Evolutionary conservation across 306 rosid genomes (phyloP), one percentile per base, ranked within the genome.

Genomic region (Sicyos edulis): DNA sequence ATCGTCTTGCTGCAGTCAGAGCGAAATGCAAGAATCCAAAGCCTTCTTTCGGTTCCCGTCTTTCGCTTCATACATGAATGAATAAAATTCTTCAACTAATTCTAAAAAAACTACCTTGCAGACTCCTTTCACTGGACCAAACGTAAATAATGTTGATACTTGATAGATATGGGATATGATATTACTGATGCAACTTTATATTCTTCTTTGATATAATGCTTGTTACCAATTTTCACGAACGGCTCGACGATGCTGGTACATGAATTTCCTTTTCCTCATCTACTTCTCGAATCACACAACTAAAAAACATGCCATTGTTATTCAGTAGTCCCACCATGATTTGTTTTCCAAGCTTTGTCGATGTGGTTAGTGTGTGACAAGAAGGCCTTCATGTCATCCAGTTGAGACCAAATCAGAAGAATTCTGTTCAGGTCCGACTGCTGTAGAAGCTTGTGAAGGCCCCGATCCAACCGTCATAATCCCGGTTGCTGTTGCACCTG

Each of bases 21-120:
- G 75, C 76, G 71, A 15, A 79, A 82, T 89, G 49, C 90, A 75
- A 81, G 97, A 89, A 92, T 88, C 96, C 92, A 86, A 92, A 82
- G 89, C 91, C 81, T 78, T 80, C 78, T 58, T 88, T 76, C 65
- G 72, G 83, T 70, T 71, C 87, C 72, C 45, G 19, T 44, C 72
- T 66, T 47, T 44, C 19, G 13, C 71, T 20, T 13, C 47, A 44
- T 66, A 66, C 72, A 66, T 45, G 72, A 66, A 66, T 79, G 75
- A 82, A 85, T 85, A 78, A 84, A 78, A 82, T 68, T 81, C 59
- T 64, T 79, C 75, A 42, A 77, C 89, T 83, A 85, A 77, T 78
- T 42, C 85, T 83, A 9, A 83, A 79, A 74, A 73, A 57, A 73
- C 77, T 62, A 78, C 68, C 68, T 77, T 73, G 22, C 13, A 37